Conservation (phyloP, 2,329 filamentous ascomycete species). For the Colletotrichum navitas region DNA sequence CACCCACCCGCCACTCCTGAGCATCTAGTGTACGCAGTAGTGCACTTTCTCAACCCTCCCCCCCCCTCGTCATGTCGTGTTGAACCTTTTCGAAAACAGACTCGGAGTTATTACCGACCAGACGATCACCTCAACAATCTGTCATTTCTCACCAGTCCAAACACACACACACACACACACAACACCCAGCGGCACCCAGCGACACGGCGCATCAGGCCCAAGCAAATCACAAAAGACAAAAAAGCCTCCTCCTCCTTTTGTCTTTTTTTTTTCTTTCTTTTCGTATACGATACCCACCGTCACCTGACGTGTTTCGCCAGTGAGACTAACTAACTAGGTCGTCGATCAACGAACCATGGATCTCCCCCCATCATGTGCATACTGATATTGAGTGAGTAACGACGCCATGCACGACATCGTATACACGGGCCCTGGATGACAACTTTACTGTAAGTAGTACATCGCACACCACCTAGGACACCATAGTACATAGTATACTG, state of each 20-base stretch:
- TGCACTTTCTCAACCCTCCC: too few species aligned
- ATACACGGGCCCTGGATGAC: slow-evolving; percentile 10
- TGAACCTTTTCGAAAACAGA: slow-evolving; percentile 23
- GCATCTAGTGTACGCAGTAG: background rate
- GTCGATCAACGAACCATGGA: background rate
- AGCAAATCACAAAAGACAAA: background rate
- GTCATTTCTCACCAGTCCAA: background rate
- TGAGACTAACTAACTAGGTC: background rate
- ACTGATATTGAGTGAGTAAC: background rate
- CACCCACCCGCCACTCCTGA: slow-evolving; percentile 26
- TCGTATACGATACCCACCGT: too few species aligned
- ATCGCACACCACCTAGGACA: too few species aligned
- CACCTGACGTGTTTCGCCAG: too few species aligned
- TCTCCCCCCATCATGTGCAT: background rate
- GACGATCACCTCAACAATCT: background rate
- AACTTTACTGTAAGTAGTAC: background rate
- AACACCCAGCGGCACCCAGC: too few species aligned
- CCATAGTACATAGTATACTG: too few species aligned
- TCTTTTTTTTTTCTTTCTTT: too few species aligned
- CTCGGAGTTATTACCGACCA: slow-evolving; percentile 1
- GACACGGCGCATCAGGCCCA: background rate
- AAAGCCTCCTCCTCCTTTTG: too few species aligned
- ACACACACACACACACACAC: background rate
- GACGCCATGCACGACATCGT: slow-evolving; percentile 32
- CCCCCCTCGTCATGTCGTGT: background rate